These are phyloP conservation scores for Scheffersomyces stambukii DNA, from an alignment of 1,139 yeast species.

Conservation along the genomic window DNA sequence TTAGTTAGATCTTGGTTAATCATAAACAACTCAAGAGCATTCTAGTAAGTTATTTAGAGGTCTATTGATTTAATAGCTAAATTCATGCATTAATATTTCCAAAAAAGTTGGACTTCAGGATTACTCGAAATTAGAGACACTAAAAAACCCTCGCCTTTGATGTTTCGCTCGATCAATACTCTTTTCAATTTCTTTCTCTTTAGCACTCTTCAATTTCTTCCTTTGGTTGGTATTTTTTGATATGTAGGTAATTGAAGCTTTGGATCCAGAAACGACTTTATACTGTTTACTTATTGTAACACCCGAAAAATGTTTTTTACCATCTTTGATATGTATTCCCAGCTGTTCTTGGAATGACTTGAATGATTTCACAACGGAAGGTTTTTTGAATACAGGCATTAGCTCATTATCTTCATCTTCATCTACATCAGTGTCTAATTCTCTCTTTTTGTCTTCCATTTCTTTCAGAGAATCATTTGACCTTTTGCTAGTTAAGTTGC, in stretches of 20 bases:
- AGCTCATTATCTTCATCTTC: slow-evolving; percentile 35
- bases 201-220: slow-evolving; percentile 21
- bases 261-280: slow-evolving; percentile 53
- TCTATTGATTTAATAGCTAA: too few relatives aligned
- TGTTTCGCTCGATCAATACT: slow-evolving; percentile 19
- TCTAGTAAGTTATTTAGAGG: too few relatives aligned
- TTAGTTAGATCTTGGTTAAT: slow-evolving; percentile 4
- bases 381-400: slow-evolving; percentile 38
- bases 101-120: slow-evolving; percentile 1
- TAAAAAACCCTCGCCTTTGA: slow-evolving; percentile 15
- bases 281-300: slow-evolving; percentile 56
- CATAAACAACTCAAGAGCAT: slow-evolving; percentile 3
- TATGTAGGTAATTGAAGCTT: slow-evolving; percentile 56
- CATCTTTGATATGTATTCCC: slow-evolving; percentile 34
- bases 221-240: slow-evolving; percentile 26
- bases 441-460: slow-evolving; percentile 8
- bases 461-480: slow-evolving; percentile 5
- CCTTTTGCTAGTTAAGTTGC: slow-evolving; percentile 23
- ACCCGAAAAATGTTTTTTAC: slow-evolving; percentile 40
- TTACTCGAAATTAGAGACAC: slow-evolving; percentile 19
- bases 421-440: slow-evolving; percentile 12
- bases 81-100: slow-evolving; percentile 1
- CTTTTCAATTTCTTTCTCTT: slow-evolving; percentile 26
- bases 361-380: slow-evolving; percentile 49
- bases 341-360: slow-evolving; percentile 33